Evolutionary conservation across 805 yeast genomes (phyloP).

Genomic region (Pichia kluyveri): DNA sequence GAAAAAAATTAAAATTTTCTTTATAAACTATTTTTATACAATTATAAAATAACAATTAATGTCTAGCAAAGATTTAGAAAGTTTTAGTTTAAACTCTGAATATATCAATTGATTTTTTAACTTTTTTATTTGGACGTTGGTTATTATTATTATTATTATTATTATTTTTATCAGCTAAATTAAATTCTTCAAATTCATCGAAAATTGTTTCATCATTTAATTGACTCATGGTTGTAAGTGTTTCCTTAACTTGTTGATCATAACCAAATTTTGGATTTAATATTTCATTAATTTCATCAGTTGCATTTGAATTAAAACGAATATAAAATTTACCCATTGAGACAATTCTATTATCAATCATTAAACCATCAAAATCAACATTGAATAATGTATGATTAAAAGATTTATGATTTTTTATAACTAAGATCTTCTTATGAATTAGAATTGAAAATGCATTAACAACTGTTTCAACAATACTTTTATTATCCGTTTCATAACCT

Average conservation of each 20-base stretch:
- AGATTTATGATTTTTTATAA: constrained; percentile 8
- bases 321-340: constrained; percentile 12
- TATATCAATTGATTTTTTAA: constrained; percentile 16
- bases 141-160: not conserved
- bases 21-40: too few species aligned
- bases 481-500: constrained; percentile 2
- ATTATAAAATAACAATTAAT: not conserved
- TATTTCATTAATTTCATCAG: constrained; percentile 1
- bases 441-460: constrained; percentile 15
- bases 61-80: not conserved
- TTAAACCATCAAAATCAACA: constrained; percentile 10
- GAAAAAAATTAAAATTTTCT: not conserved
- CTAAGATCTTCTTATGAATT: constrained; percentile 12
- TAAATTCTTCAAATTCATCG: constrained; percentile 4
- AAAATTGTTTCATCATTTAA: not conserved
- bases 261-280: constrained; percentile 6
- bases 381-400: constrained; percentile 9
- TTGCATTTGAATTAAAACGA: constrained; percentile 1
- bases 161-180: too few species aligned
- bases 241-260: not conserved
- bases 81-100: constrained; percentile 8
- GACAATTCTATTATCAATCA: constrained; percentile 10
- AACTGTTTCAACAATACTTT: constrained; percentile 3
- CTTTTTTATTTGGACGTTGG: constrained; percentile 7
- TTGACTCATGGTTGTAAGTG: not conserved